A percentile compares a stretch with the other conserved stretches of the same genome.
Evolutionary conservation across 768 basidiomycete species (phyloP).

Genomic region (Crepidotus variabilis): DNA sequence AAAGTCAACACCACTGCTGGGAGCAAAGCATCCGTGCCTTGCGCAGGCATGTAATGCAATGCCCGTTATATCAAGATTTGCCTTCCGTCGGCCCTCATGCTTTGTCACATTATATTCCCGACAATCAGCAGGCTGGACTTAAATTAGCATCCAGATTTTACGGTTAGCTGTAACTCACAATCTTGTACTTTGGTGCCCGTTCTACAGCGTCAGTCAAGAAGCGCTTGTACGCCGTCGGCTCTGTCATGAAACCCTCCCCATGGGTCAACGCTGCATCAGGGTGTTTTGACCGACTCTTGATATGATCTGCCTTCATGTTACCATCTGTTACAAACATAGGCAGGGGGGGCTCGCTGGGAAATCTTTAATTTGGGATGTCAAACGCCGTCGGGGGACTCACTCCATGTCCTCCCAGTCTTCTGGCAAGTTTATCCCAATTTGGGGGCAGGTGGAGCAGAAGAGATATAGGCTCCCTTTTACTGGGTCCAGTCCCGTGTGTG

Average conservation of each 20-base stretch:
- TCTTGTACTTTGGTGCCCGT: neutral
- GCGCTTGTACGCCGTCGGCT: neutral
- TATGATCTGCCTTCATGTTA: constrained; percentile 12
- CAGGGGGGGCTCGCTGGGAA: constrained; percentile 7
- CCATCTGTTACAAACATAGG: constrained; percentile 15
- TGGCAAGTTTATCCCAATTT: constrained; percentile 11
- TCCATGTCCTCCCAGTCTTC: neutral
- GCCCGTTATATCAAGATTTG: constrained; percentile 8
- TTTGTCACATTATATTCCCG: neutral
- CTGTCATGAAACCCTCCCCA: constrained; percentile 13
- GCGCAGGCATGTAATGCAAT: constrained; percentile 15
- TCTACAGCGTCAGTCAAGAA: constrained; percentile 3
- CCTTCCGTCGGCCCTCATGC: neutral
- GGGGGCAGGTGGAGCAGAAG: constrained; percentile 17
- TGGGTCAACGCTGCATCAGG: constrained; percentile 8
- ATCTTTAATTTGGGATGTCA: neutral
- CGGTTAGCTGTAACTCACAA: constrained; percentile 1
- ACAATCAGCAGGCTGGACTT: neutral
- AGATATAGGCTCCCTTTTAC: constrained; percentile 7
- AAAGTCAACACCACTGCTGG: constrained; percentile 18
- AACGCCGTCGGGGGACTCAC: neutral
- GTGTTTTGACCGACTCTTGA: neutral
- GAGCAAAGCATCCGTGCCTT: constrained; percentile 17
- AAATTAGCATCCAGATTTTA: neutral
- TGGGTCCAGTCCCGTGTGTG: neutral